A percentile compares a stretch with the other conserved stretches of the same genome.
phyloP scores from a whole-genome alignment of 2,329 filamentous ascomycete genomes.

The Delphinella strobiligena region DNA sequence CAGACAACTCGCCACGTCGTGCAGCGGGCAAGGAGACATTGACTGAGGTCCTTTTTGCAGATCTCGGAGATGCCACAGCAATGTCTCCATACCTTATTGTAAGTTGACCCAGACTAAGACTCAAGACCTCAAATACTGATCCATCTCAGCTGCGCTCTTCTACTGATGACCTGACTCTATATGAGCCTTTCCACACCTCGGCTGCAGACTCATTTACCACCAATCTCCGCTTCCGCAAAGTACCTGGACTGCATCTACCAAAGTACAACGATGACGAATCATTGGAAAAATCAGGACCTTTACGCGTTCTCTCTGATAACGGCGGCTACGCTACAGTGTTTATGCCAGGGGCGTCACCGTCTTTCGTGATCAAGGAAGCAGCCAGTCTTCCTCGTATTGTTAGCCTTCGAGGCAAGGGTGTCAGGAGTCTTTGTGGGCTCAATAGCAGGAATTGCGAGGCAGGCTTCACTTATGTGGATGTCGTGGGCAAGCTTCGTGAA shows the following conservation, averaged over 20 bases:
- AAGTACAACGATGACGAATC: conserved; percentile 40
- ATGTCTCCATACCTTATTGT: conserved; percentile 73
- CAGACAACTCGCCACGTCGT: conserved; percentile 58
- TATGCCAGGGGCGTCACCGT: conserved; percentile 65
- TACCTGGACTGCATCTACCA: conserved; percentile 56
- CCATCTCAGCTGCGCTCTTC: conserved; percentile 55
- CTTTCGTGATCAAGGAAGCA: conserved; percentile 71
- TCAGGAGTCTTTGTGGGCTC: conserved; percentile 63
- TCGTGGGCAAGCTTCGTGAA: conserved; percentile 56
- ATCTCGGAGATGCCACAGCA: conserved; percentile 64
- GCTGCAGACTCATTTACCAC: conserved; percentile 35
- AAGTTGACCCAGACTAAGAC: conserved; percentile 22
- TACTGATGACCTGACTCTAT: conserved; percentile 74
- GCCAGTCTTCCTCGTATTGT: conserved; percentile 55
- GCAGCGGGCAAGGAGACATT: conserved; percentile 61
- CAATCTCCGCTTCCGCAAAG: conserved; percentile 64
- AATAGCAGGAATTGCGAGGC: conserved; percentile 65
- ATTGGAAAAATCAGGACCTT: conserved; percentile 36
- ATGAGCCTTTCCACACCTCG: conserved; percentile 59
- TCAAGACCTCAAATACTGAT: not conserved
- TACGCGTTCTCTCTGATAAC: conserved; percentile 52
- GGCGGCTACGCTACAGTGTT: conserved; percentile 73
- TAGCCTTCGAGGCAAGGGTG: conserved; percentile 54
- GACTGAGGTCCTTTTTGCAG: conserved; percentile 68
- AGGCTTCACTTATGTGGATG: conserved; percentile 75